Conservation (phyloP, 805 yeast species). For the Teunomyces atbi region DNA sequence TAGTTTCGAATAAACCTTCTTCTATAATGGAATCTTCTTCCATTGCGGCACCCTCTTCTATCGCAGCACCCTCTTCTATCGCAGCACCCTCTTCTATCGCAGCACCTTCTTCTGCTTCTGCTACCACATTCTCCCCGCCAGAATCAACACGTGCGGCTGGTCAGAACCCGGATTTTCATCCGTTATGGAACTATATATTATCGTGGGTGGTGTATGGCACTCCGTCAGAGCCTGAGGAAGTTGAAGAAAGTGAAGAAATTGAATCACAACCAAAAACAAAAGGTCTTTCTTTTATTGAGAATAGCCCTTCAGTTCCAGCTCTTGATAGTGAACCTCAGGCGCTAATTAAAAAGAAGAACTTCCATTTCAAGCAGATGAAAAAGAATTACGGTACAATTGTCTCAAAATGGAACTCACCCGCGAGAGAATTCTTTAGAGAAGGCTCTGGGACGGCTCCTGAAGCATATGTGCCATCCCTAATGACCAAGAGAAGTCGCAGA, state of each 20-base stretch:
- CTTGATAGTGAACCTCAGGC: too few species aligned
- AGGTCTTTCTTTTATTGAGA: not conserved
- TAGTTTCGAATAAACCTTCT: not conserved
- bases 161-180: constrained; percentile 29
- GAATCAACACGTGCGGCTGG: constrained; percentile 1
- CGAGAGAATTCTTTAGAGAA: not conserved
- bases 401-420: constrained; percentile 32
- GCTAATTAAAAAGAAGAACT: not conserved
- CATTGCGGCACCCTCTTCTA: not conserved
- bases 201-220: constrained; percentile 36
- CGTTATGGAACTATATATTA: constrained; percentile 37
- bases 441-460: not conserved
- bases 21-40: not conserved
- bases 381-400: constrained; percentile 23
- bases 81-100: not conserved
- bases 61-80: not conserved
- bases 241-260: constrained; percentile 7
- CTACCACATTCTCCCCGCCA: not conserved
- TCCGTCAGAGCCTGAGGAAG: constrained; percentile 1
- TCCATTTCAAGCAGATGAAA: constrained; percentile 9
- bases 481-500: not conserved
- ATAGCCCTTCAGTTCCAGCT: too few species aligned
- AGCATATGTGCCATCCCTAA: not conserved
- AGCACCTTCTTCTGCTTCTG: not conserved
- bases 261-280: not conserved